Percentiles rank a stretch among this genome's conserved stretches.
Conservation (phyloP, 352 stramenopile genomes). For the Phytophthora citricola region DNA sequence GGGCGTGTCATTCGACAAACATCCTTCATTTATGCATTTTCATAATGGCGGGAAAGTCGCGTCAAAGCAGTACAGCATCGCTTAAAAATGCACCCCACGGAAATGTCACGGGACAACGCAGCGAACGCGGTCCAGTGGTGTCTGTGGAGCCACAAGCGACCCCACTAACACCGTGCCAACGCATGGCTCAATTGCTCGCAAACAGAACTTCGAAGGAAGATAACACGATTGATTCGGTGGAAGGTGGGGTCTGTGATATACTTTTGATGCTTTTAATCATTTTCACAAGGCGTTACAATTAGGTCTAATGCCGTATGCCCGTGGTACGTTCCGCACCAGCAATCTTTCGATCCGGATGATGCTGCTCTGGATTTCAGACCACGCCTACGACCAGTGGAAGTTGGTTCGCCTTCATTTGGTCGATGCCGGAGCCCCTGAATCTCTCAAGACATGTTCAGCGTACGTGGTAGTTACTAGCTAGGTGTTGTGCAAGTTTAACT, state of each 20-base stretch:
- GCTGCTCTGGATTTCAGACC: constrained; percentile 2
- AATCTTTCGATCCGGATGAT: not conserved
- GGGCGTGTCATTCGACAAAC: not conserved
- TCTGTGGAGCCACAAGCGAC: not conserved
- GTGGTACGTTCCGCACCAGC: not conserved
- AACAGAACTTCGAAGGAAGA: not conserved
- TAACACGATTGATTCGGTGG: not conserved
- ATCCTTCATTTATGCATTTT: not conserved
- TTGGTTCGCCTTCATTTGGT: constrained; percentile 2
- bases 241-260: not conserved
- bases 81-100: not conserved
- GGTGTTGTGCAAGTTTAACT: not conserved
- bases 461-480: not conserved
- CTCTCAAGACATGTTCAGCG: constrained; percentile 1
- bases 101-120: not conserved
- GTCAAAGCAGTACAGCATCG: not conserved
- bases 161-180: not conserved
- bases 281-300: not conserved
- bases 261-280: no score
- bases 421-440: constrained; percentile 1
- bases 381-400: constrained; percentile 2
- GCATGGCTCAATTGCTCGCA: not conserved
- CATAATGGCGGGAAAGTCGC: not conserved
- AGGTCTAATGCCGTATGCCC: not conserved
- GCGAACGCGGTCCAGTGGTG: not conserved